These are phyloP conservation scores for Colletotrichum gigasporum DNA, from an alignment of 2,329 filamentous ascomycete genomes.

Conservation along the genomic window DNA sequence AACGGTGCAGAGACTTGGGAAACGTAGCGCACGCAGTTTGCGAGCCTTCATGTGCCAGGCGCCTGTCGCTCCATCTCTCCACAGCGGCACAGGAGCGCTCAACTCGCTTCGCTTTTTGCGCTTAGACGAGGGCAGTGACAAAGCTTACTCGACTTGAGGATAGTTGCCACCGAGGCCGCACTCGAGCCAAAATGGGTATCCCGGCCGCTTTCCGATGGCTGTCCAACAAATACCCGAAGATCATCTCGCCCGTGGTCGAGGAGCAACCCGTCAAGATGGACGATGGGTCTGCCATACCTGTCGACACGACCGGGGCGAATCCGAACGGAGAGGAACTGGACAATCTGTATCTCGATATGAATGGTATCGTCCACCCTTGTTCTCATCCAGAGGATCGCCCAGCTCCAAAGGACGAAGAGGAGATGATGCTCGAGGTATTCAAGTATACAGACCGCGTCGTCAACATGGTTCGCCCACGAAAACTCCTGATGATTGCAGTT, in stretches of 20 bases:
- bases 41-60: not conserved
- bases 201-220: constrained; percentile 96
- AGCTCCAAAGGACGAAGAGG: constrained; percentile 91
- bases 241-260: constrained; percentile 90
- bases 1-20: not conserved
- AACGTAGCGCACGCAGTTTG: not conserved
- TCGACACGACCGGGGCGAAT: constrained; percentile 86
- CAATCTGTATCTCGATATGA: constrained; percentile 99
- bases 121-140: not conserved
- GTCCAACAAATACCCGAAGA: constrained; percentile 97
- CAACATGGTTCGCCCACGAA: constrained; percentile 97
- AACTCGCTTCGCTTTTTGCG: not conserved
- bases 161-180: not conserved
- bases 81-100: not conserved
- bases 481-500: constrained; percentile 96
- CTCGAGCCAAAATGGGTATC: constrained; percentile 77
- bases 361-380: constrained; percentile 98
- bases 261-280: constrained; percentile 81
- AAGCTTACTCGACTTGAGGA: too few relatives aligned
- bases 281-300: constrained; percentile 84
- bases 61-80: not conserved
- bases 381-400: constrained; percentile 96
- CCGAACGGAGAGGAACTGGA: constrained; percentile 98
- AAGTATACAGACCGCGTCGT: constrained; percentile 98
- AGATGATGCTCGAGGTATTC: constrained; percentile 99